Conservation (phyloP, 768 basidiomycete genomes). For the Macrolepiota fuliginosa region DNA sequence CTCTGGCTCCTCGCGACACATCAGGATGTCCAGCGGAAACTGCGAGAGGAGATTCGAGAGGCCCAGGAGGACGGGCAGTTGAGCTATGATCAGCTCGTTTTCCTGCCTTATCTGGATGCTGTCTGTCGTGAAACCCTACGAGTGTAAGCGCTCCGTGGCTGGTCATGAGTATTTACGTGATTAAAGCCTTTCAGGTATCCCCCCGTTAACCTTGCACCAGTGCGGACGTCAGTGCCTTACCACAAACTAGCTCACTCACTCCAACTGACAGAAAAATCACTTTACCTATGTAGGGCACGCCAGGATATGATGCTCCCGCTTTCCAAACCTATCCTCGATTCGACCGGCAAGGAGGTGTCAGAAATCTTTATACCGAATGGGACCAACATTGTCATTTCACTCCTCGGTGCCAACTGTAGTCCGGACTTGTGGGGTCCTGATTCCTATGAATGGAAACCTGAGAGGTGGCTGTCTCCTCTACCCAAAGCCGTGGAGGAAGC, state of each 20-base stretch:
- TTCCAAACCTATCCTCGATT: neutral
- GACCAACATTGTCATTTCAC: neutral
- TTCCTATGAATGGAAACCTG: conserved; percentile 33
- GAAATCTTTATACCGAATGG: neutral
- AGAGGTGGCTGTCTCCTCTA: conserved; percentile 33
- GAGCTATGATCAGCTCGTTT: conserved; percentile 33
- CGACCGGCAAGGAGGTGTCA: neutral
- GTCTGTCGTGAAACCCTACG: conserved; percentile 39
- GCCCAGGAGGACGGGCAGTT: conserved; percentile 26
- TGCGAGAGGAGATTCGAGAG: conserved; percentile 32
- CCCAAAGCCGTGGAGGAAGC: conserved; percentile 24
- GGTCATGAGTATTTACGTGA: neutral
- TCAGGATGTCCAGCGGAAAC: conserved; percentile 33
- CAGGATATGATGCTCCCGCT: neutral
- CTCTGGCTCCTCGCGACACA: conserved; percentile 31
- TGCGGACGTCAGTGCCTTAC: neutral
- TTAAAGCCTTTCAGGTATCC: neutral
- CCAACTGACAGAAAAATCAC: neutral
- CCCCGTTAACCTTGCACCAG: neutral
- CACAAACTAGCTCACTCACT: neutral
- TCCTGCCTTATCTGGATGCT: conserved; percentile 37
- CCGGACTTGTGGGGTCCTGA: conserved; percentile 34
- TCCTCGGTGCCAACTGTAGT: neutral
- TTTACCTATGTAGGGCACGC: neutral
- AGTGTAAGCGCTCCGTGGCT: conserved; percentile 24